These are phyloP conservation scores for Scheffersomyces titani DNA, from an alignment of 1,139 yeast genomes.

Conservation along the genomic window DNA sequence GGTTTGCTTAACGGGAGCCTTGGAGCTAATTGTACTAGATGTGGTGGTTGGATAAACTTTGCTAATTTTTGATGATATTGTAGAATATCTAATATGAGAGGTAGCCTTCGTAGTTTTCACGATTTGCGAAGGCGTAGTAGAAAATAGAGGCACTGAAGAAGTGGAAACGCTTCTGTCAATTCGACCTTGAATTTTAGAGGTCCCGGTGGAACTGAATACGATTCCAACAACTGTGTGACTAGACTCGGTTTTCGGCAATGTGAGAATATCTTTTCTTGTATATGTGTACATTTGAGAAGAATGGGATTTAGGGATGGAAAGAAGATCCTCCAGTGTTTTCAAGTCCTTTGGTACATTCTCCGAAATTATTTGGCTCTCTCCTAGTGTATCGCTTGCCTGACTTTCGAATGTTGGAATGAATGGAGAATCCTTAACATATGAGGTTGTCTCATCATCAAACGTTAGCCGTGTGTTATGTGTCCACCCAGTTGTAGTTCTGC, in stretches of 20 bases:
- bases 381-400: not conserved
- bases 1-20: not conserved
- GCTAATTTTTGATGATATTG: not conserved
- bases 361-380: not conserved
- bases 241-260: not conserved
- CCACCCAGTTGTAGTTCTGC: not conserved
- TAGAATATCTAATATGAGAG: not conserved
- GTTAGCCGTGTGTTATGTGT: not conserved
- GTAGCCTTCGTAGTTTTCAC: not conserved
- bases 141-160: not conserved
- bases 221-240: not conserved
- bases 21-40: not conserved
- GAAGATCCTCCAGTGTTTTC: not conserved
- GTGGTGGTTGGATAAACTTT: not conserved
- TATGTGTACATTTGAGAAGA: not conserved
- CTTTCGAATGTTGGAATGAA: not conserved
- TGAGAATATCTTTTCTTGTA: not conserved
- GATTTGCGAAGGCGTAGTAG: not conserved
- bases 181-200: not conserved
- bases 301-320: not conserved
- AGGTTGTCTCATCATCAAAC: not conserved
- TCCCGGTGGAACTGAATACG: not conserved
- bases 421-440: not conserved
- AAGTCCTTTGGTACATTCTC: not conserved
- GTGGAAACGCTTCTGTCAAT: not conserved